Base-by-base conservation (phyloP, 2,329 filamentous ascomycete genomes). In the Neospermospora avenae region DNA sequence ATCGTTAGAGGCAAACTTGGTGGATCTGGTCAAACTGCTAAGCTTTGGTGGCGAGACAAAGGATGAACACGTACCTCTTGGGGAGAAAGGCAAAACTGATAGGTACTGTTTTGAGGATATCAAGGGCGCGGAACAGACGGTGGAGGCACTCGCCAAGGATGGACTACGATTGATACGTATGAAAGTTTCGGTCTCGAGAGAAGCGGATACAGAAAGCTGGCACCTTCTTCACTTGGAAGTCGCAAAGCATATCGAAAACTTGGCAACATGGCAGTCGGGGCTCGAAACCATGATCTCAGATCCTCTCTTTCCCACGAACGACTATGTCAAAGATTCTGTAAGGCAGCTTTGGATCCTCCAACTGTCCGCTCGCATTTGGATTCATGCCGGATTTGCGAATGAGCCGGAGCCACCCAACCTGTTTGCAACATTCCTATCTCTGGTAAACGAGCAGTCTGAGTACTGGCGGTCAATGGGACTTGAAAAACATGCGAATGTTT, bases 391-490 rank as follows among this genome's bases (percentile, higher is more conserved):
- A 20, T 57, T 28, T 14, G 16, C 44, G 22, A 8, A n/a, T 28
- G 16, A 51, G 24, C 22, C 35, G 25, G 28, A 59, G n/a, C 51
- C 42, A 5, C 22, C 25, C 7, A 39, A 31, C 18, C 13, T 42
- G 8, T 49, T 59, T 18, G 42, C 39, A 13, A 35, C 3, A 0
- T 52, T 63, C 25, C 18, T 60, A 0, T 64, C 73, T 1, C 52
- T 74, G 2, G 63, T 67, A 1, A 67, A 72, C 6, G 69, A 67
- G 54, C 64, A 63, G 1, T 54, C 51, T 49, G 22, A 46, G 2
- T 42, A 10, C 8, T 61, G 59, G 59, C 45, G 18, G n/a, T 18
- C 22, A 10, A 48, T 22, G 42, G n/a, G 4, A 8, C 22, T 42
- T 1, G 24, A 25, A 11, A 20, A 16, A 14, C 24, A 34, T 34